Conservation (phyloP, 139 green algal species). For the Chlorella sorokiniana region DNA sequence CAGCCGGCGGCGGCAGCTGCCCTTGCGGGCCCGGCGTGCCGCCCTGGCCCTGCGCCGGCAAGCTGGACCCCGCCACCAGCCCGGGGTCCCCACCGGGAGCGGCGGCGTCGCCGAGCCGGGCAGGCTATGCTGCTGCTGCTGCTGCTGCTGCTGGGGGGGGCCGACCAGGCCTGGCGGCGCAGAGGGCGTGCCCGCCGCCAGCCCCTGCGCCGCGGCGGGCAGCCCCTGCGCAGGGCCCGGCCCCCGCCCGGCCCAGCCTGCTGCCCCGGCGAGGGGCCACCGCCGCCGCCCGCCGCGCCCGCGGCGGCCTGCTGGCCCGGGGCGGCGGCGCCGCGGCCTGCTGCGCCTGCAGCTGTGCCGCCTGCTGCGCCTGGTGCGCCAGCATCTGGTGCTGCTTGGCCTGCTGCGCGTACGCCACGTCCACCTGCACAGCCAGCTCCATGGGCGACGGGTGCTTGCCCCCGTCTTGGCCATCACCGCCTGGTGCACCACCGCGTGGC, state of each 20-base stretch:
- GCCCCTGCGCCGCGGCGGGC: neutral
- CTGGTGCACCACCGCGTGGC: conserved; percentile 38
- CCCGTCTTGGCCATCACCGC: conserved; percentile 41
- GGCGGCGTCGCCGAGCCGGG: conserved; percentile 2
- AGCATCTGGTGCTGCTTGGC: conserved; percentile 28
- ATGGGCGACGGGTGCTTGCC: conserved; percentile 23
- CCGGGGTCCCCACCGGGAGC: neutral
- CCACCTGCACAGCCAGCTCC: conserved; percentile 34
- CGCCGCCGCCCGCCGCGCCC: neutral
- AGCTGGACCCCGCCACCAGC: neutral
- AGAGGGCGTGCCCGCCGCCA: conserved; percentile 10
- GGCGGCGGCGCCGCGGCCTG: conserved; percentile 22
- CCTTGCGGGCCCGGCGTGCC: neutral
- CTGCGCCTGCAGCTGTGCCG: conserved; percentile 32
- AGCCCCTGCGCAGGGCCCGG: neutral
- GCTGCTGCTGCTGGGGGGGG: neutral
- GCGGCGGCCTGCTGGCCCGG: conserved; percentile 13
- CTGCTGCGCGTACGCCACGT: conserved; percentile 29
- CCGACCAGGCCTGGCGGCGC: neutral
- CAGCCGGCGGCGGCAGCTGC: neutral
- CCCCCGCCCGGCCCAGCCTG: neutral
- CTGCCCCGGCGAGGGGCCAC: neutral
- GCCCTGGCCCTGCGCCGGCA: neutral
- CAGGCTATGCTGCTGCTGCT: conserved; percentile 15
- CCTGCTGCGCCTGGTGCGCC: conserved; percentile 26